Evolutionary conservation across 352 stramenopile genomes (phyloP).

Genomic region (Phytophthora quininea): DNA sequence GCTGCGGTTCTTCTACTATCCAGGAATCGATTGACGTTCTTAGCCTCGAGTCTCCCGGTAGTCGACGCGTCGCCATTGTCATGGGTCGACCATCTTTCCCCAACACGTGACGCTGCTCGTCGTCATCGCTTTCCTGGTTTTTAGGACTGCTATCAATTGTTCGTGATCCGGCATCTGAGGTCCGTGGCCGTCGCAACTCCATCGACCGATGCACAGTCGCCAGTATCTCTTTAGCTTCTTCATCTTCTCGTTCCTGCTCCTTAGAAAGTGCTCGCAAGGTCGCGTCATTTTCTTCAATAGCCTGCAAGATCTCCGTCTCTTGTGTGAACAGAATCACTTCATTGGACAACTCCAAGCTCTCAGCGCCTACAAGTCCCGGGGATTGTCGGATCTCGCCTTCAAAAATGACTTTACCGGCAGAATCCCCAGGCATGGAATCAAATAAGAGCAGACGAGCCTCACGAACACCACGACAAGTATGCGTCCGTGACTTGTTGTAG

Average conservation of each 20-base stretch:
- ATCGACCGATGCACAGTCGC: constrained; percentile 44
- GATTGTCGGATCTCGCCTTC: constrained; percentile 86
- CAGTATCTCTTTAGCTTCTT: constrained; percentile 44
- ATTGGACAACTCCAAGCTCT: constrained; percentile 58
- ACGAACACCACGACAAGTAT: constrained; percentile 75
- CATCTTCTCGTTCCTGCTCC: constrained; percentile 56
- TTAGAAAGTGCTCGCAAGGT: constrained; percentile 27
- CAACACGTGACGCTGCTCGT: constrained; percentile 1
- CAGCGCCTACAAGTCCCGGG: constrained; percentile 59
- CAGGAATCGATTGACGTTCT: constrained; percentile 56
- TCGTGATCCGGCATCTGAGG: constrained; percentile 48
- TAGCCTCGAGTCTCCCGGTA: constrained; percentile 8
- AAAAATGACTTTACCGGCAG: constrained; percentile 58
- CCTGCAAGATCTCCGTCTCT: constrained; percentile 58
- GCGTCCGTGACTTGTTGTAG: constrained; percentile 92
- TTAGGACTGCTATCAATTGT: constrained; percentile 19
- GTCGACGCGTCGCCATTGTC: constrained; percentile 44
- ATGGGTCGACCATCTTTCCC: constrained; percentile 41
- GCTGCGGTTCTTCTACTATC: constrained; percentile 53
- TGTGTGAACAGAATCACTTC: constrained; percentile 91
- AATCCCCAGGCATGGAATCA: constrained; percentile 18
- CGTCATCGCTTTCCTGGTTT: constrained; percentile 23
- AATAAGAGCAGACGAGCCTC: constrained; percentile 66
- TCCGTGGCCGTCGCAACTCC: constrained; percentile 55
- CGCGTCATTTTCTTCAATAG: constrained; percentile 74